These are phyloP conservation scores for Eremomyces bilateralis DNA, from an alignment of 495 filamentous ascomycete genomes.

Conservation along the genomic window DNA sequence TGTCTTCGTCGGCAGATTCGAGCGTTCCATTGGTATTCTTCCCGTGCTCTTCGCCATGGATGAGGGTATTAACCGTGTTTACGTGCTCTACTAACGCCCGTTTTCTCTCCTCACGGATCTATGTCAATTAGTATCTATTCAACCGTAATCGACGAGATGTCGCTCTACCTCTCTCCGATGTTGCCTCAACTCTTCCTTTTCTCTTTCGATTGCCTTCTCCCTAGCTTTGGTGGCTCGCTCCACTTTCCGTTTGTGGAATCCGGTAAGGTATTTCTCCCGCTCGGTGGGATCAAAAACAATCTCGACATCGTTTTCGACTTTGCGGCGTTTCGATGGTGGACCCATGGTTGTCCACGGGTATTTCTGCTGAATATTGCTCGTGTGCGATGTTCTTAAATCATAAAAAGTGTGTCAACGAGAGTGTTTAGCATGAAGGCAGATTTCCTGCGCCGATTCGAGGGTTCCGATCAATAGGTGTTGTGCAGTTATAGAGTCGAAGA, in stretches of 20 bases:
- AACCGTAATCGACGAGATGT: background rate
- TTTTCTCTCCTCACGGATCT: slow-evolving; percentile 65
- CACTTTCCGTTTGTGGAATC: slow-evolving; percentile 89
- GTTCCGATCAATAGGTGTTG: background rate
- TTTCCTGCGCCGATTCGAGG: too few relatives aligned
- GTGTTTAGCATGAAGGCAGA: background rate
- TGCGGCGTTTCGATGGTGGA: slow-evolving; percentile 2
- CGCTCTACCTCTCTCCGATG: slow-evolving; percentile 48
- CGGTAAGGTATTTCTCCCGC: slow-evolving; percentile 70
- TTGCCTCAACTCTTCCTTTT: slow-evolving; percentile 46
- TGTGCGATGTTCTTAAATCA: background rate
- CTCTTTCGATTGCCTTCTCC: slow-evolving; percentile 48
- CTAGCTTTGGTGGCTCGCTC: slow-evolving; percentile 65
- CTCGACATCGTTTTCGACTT: slow-evolving; percentile 25
- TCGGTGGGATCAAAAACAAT: slow-evolving; percentile 63
- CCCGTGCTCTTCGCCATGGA: slow-evolving; percentile 62
- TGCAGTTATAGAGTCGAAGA: background rate
- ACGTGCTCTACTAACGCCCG: slow-evolving; percentile 61
- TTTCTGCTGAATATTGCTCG: background rate
- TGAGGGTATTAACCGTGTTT: too few relatives aligned
- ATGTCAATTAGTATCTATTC: background rate
- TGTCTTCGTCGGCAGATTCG: background rate
- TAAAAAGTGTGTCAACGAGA: background rate
- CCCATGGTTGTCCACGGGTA: slow-evolving; percentile 1
- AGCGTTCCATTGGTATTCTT: background rate